Evolutionary conservation across 2,329 filamentous ascomycete genomes (phyloP), one percentile per base, ranked within the genome.

Genomic region (Ramichloridium luteum): DNA sequence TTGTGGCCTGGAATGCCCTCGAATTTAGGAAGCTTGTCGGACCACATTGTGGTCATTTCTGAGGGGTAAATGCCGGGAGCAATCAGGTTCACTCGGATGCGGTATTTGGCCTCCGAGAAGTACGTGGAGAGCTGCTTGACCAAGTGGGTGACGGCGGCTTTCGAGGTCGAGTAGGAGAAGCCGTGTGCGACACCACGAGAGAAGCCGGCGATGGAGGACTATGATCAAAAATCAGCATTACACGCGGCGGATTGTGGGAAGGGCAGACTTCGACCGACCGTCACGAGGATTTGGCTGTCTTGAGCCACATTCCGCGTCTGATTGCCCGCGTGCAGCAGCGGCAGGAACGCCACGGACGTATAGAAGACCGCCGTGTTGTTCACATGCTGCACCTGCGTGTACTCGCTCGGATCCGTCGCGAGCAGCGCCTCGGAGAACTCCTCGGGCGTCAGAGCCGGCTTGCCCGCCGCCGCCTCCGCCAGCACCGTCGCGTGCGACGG

Each of bases 81-180:
- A 27, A 70, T 56, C 1, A 61, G 55, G 46, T 70, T 70, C 5
- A 58, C 57, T 1, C 67, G 56, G 23, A 71, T 68, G 3, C 32
- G 30, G 26, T 40, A 57, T 2, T 55, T 57, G 10, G 58, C 55
- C 31, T 41, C 55, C 13, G 40, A 61, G 39, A 51, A 56, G 4
- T 39, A 40, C 2, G 65, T 68, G 0, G 63, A 50, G 13, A 70
- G 49, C 47, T 59, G 56, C 48, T 70, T 70, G 13, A 64, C 58
- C 32, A 70, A 40, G 39, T 67, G 62, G 1, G 57, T 66, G 3
- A 57, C 53, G 0, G 56, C 65, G 1, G 64, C 59, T 43, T 71
- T 70, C 29, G 59, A 60, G 3, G 55, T 41, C 12, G 51, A 59
- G 41, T 68, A 69, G 1, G 62, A 59, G 34, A 60, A 59, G 26